Percentiles rank a stretch among this genome's conserved stretches.
phyloP scores from a whole-genome alignment of 306 rosid genomes.

The Quercus dentata region DNA sequence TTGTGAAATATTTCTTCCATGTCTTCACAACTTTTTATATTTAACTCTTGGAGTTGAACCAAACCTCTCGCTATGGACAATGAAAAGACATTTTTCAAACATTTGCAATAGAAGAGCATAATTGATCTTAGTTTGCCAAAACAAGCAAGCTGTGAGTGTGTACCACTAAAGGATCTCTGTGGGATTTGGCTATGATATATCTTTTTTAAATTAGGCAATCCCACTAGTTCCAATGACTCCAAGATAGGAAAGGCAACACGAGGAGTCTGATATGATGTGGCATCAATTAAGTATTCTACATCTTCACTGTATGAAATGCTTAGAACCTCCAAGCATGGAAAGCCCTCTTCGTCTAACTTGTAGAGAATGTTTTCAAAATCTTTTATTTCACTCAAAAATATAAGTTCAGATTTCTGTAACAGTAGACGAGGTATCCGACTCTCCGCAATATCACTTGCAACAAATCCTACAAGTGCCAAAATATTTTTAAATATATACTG shows the following conservation, averaged over 20 bases:
- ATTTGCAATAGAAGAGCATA: too few species aligned
- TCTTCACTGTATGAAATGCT: neutral
- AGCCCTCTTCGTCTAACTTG: constrained; percentile 9
- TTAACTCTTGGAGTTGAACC: too few species aligned
- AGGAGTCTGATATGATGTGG: neutral
- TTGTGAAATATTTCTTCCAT: too few species aligned
- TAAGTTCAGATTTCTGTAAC: constrained; percentile 12
- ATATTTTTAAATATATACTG: too few species aligned
- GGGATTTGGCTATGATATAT: neutral
- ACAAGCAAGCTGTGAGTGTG: too few species aligned
- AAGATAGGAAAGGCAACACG: neutral
- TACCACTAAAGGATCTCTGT: neutral
- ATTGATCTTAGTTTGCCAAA: neutral
- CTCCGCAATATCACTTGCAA: neutral
- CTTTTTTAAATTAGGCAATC: neutral
- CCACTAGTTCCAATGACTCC: fast-evolving
- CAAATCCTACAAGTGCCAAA: neutral
- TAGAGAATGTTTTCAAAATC: constrained; percentile 1
- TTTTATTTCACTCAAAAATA: neutral
- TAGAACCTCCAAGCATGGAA: constrained; percentile 14
- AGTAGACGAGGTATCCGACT: constrained; percentile 5
- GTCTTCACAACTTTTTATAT: fast-evolving
- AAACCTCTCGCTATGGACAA: too few species aligned
- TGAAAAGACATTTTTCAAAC: neutral
- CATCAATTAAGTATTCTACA: constrained; percentile 12